Conservation (phyloP, 768 basidiomycete species). For the Auricularia auricula-judae region DNA sequence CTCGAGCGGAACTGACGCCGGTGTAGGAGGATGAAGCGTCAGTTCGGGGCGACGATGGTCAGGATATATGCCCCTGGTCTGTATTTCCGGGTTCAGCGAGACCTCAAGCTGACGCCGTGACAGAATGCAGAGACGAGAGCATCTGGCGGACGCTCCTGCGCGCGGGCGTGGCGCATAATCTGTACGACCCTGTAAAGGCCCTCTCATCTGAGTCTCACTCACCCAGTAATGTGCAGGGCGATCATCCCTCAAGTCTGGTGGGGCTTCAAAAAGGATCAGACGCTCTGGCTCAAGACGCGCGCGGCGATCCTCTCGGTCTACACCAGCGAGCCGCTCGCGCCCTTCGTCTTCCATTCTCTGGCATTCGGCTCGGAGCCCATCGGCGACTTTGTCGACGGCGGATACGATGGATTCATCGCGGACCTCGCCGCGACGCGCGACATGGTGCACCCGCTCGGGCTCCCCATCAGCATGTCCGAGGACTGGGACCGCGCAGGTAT, state of each 20-base stretch:
- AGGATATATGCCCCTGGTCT: constrained; percentile 8
- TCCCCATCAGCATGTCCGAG: constrained; percentile 11
- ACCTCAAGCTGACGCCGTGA: no score
- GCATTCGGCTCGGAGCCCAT: constrained; percentile 12
- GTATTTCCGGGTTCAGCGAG: background rate
- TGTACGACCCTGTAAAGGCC: background rate
- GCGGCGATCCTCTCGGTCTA: constrained; percentile 7
- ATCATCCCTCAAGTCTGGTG: constrained; percentile 8
- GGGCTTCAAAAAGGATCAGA: constrained; percentile 6
- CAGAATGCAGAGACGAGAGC: constrained; percentile 6
- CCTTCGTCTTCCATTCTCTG: constrained; percentile 12
- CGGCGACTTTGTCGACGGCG: constrained; percentile 11
- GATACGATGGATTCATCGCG: constrained; percentile 2
- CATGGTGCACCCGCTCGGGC: constrained; percentile 6
- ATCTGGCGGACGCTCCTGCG: constrained; percentile 10
- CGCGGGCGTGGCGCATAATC: constrained; percentile 7
- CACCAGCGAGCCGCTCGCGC: constrained; percentile 4
- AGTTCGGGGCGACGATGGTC: constrained; percentile 13
- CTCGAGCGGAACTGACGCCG: no score
- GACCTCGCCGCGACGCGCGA: constrained; percentile 4
- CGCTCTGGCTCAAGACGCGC: constrained; percentile 6
- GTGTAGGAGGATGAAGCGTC: constrained; percentile 7
- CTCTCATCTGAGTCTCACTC: background rate
- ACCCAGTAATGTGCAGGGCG: background rate
- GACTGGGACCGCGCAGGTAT: constrained; percentile 12